phyloP scores from a whole-genome alignment of 768 basidiomycete species.

The Lentinula sp. region DNA sequence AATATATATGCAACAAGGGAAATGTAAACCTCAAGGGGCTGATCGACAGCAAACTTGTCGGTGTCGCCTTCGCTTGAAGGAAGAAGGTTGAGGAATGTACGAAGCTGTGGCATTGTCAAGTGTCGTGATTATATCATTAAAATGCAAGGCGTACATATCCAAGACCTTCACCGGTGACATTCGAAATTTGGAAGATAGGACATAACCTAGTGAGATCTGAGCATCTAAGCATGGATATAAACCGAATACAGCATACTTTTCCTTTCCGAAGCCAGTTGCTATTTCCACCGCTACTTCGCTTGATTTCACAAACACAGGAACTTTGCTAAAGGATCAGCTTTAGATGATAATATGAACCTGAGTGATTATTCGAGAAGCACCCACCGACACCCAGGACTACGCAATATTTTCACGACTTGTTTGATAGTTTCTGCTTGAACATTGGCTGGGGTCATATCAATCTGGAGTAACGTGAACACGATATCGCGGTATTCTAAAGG shows the following conservation, averaged over 20 bases:
- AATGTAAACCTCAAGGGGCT: constrained; percentile 63
- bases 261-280: constrained; percentile 65
- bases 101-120: constrained; percentile 40
- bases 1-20: constrained; percentile 38
- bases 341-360: background rate
- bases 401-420: constrained; percentile 88
- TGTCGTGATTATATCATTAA: background rate
- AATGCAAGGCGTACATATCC: constrained; percentile 48
- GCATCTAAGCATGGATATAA: background rate
- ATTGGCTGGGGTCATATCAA: constrained; percentile 96
- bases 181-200: constrained; percentile 89
- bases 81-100: constrained; percentile 86
- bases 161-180: constrained; percentile 91
- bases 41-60: constrained; percentile 74
- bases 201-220: constrained; percentile 54
- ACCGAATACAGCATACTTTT: constrained; percentile 42
- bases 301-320: constrained; percentile 80
- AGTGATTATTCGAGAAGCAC: constrained; percentile 11
- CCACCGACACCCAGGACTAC: constrained; percentile 88
- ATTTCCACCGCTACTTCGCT: constrained; percentile 77
- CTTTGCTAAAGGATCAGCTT: constrained; percentile 45
- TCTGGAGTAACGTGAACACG: constrained; percentile 31
- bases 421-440: constrained; percentile 87
- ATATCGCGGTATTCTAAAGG: constrained; percentile 5
- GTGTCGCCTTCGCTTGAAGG: constrained; percentile 83